Percentiles rank a stretch among this genome's conserved stretches.
phyloP scores from a whole-genome alignment of 2,329 filamentous ascomycete species.

The Pezicula radicicola region DNA sequence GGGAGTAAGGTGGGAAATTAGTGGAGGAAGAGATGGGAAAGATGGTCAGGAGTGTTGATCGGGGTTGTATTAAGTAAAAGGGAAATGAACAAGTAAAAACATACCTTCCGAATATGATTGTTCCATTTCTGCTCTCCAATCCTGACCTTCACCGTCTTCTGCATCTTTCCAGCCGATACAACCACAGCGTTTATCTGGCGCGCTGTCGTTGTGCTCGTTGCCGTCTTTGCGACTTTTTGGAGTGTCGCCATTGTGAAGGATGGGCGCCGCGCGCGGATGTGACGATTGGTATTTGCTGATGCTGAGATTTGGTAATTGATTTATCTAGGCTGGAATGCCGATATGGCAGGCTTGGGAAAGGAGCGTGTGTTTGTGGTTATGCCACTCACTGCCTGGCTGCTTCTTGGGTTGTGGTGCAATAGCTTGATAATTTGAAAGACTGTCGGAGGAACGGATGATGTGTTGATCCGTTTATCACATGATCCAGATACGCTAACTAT shows the following conservation, averaged over 20 bases:
- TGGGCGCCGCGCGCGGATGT: background rate
- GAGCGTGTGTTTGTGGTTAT: too few species aligned
- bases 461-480: too few species aligned
- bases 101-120: conserved; percentile 67
- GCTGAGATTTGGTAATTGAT: background rate
- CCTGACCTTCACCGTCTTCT: conserved; percentile 75
- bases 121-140: conserved; percentile 73
- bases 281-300: background rate
- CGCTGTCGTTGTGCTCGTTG: background rate
- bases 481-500: too few species aligned
- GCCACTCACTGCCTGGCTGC: too few species aligned
- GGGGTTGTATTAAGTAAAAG: conserved; percentile 1
- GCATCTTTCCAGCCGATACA: conserved; percentile 73
- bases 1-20: background rate
- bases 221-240: background rate
- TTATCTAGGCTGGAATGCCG: too few species aligned
- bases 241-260: background rate
- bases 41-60: background rate
- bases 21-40: background rate
- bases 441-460: too few species aligned
- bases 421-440: too few species aligned
- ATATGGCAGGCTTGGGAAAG: too few species aligned
- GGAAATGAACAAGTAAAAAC: background rate
- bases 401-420: too few species aligned
- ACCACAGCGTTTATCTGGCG: conserved; percentile 49